Conservation (phyloP, 2,329 filamentous ascomycete genomes). For the Trichoderma arundinaceum region DNA sequence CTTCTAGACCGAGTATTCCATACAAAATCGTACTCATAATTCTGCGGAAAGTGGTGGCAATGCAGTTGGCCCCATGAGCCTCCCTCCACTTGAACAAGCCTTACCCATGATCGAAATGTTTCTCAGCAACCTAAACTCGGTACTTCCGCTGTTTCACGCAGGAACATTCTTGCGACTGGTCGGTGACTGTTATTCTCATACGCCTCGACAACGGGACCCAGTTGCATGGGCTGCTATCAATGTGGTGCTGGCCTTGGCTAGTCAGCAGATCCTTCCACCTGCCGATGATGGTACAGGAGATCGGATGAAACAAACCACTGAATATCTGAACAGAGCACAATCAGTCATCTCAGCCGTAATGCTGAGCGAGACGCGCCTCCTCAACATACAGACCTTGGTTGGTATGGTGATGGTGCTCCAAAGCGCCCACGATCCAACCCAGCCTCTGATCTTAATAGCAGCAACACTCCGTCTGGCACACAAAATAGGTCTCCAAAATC, state of each 20-base stretch:
- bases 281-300: neutral
- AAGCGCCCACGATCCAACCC: neutral
- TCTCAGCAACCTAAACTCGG: neutral
- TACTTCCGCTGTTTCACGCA: neutral
- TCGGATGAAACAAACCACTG: neutral
- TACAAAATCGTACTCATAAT: neutral
- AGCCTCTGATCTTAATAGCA: neutral
- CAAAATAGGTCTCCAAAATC: neutral
- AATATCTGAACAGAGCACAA: neutral
- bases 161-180: neutral
- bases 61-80: neutral
- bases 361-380: neutral
- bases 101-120: constrained; percentile 1
- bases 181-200: neutral
- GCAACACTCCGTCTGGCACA: neutral
- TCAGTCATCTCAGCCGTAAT: constrained; percentile 1
- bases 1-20: neutral
- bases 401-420: neutral
- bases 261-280: neutral
- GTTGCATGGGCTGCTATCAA: neutral
- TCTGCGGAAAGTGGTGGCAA: neutral
- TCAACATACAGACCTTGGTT: neutral
- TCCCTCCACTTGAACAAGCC: neutral
- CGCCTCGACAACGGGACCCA: neutral
- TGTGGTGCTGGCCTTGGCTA: neutral